Evolutionary conservation across 2,329 filamentous ascomycete genomes (phyloP).

Genomic region (Diaporthe caulivora): DNA sequence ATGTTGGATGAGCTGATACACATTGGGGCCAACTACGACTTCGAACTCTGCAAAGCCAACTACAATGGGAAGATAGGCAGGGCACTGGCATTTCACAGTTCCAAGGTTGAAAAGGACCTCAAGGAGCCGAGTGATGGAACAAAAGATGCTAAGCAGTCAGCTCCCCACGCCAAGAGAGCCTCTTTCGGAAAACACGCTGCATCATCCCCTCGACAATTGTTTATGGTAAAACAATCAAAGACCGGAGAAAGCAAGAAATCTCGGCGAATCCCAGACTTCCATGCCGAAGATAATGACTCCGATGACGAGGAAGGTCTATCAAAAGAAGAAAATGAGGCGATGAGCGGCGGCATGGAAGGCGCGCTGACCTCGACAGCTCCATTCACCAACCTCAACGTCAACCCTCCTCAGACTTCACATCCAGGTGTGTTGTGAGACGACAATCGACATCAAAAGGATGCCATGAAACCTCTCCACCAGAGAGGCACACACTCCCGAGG

Average conservation of each 20-base stretch:
- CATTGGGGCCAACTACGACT: fast-evolving
- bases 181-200: neutral
- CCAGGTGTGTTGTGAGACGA: neutral
- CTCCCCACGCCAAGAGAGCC: neutral
- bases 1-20: neutral
- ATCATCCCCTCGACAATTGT: neutral
- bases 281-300: neutral
- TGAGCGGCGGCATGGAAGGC: neutral
- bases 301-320: neutral
- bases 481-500: neutral
- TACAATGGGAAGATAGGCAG: fast-evolving
- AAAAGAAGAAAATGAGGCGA: neutral
- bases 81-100: neutral
- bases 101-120: neutral
- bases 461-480: neutral
- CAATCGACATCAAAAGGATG: neutral
- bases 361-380: neutral
- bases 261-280: neutral
- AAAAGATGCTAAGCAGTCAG: neutral
- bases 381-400: neutral
- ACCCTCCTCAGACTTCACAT: neutral
- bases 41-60: neutral
- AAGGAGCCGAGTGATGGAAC: neutral
- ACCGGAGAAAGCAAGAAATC: neutral
- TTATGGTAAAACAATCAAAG: neutral